phyloP scores from a whole-genome alignment of 108 stramenopile species.

The Conticribra guillardii region DNA sequence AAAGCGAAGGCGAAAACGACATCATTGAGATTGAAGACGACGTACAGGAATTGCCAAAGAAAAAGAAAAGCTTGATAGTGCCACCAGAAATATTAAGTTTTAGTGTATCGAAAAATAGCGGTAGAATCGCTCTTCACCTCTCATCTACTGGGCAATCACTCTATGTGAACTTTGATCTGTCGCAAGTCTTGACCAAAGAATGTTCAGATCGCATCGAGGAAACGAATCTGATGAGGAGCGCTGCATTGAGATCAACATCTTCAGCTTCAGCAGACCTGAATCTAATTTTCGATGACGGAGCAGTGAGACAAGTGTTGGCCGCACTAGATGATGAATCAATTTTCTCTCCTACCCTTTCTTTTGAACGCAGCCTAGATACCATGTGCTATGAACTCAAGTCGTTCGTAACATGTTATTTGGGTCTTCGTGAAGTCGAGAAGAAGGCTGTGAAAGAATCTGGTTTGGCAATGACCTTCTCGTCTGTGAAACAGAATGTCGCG shows the following conservation, averaged over 20 bases:
- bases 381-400: slow-evolving; percentile 50
- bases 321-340: slow-evolving; percentile 9
- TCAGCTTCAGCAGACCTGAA: slow-evolving; percentile 15
- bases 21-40: not conserved
- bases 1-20: too few relatives aligned
- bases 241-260: not conserved
- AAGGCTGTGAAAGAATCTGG: slow-evolving; percentile 57
- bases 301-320: slow-evolving; percentile 30
- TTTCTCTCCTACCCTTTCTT: not conserved
- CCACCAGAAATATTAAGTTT: slow-evolving; percentile 44
- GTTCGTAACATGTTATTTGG: slow-evolving; percentile 56
- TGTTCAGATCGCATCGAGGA: slow-evolving; percentile 49
- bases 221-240: slow-evolving; percentile 16
- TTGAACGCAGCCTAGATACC: slow-evolving; percentile 1
- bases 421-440: slow-evolving; percentile 63
- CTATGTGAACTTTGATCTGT: slow-evolving; percentile 59
- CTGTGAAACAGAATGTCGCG: slow-evolving; percentile 39
- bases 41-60: not conserved
- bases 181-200: slow-evolving; percentile 53
- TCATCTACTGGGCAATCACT: slow-evolving; percentile 38
- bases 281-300: slow-evolving; percentile 42
- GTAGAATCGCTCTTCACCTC: slow-evolving; percentile 59
- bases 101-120: slow-evolving; percentile 67
- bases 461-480: slow-evolving; percentile 33
- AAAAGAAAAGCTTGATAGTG: not conserved